Evolutionary conservation across 2,329 filamentous ascomycete genomes (phyloP).

Genomic region (Pseudocercospora fuligena): DNA sequence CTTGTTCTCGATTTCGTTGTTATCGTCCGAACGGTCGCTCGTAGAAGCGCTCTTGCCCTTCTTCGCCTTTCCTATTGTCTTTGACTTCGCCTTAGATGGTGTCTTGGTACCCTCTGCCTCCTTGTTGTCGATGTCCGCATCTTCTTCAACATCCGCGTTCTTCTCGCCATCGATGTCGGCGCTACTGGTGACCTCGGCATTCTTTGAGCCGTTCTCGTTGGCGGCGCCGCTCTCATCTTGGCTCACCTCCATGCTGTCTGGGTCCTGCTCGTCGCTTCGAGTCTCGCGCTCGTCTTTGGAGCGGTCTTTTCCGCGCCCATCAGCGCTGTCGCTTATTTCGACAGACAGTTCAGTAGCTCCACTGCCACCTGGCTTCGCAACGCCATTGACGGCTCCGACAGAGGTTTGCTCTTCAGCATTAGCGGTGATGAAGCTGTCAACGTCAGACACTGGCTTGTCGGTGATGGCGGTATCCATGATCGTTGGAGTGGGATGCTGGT

Average conservation of each 20-base stretch:
- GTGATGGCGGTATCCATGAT: background rate
- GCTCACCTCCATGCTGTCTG: no score
- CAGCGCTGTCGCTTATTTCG: background rate
- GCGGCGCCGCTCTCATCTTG: no score
- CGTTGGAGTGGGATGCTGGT: background rate
- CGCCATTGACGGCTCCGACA: no score
- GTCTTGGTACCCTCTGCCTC: background rate
- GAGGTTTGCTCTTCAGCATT: background rate
- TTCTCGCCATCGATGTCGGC: background rate
- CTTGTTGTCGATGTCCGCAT: background rate
- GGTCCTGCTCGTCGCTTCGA: background rate
- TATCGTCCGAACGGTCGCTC: no score
- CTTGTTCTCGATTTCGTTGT: background rate
- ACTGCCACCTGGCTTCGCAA: no score
- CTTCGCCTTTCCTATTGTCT: no score
- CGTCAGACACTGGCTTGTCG: background rate
- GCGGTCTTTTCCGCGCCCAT: background rate
- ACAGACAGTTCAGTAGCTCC: no score
- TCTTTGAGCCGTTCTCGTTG: background rate
- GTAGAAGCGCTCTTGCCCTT: no score
- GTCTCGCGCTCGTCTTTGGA: background rate
- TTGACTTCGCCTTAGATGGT: no score
- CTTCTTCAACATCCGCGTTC: background rate
- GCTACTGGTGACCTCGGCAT: no score
- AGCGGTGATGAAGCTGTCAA: background rate